phyloP scores from a whole-genome alignment of 148 eudicot genomes.

The Vaccinium macrocarpon region DNA sequence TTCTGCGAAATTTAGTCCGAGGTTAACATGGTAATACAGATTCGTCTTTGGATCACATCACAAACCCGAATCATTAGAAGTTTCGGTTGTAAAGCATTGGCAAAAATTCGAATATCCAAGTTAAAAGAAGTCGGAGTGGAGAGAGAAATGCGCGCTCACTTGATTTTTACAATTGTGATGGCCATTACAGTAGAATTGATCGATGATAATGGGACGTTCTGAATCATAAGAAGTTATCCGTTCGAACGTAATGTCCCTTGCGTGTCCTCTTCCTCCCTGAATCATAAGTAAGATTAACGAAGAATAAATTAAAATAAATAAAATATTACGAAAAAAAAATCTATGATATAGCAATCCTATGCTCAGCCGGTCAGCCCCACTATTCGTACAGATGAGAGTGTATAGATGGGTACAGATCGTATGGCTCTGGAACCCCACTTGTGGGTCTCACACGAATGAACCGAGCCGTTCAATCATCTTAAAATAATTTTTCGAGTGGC shows the following conservation, averaged over 20 bases:
- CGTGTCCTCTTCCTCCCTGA: conserved; percentile 38
- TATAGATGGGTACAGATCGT: too few relatives aligned
- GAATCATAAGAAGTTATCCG: conserved; percentile 6
- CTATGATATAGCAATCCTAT: too few relatives aligned
- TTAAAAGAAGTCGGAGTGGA: not conserved
- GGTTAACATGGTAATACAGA: not conserved
- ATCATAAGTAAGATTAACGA: not conserved
- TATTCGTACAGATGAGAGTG: too few relatives aligned
- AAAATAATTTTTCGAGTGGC: too few relatives aligned
- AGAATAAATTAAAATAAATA: too few relatives aligned
- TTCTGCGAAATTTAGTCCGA: conserved; percentile 6
- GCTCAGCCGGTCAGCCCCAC: too few relatives aligned
- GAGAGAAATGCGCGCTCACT: not conserved
- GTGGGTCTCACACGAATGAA: too few relatives aligned
- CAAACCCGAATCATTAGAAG: not conserved
- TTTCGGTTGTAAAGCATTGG: too few relatives aligned
- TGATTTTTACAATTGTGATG: conserved; percentile 5
- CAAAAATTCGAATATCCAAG: too few relatives aligned
- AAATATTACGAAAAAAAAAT: too few relatives aligned
- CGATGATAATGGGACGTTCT: conserved; percentile 23
- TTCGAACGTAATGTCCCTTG: conserved; percentile 26
- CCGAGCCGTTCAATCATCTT: too few relatives aligned
- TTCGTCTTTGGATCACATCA: not conserved
- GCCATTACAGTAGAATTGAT: conserved; percentile 30
- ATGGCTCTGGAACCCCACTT: too few relatives aligned